These are phyloP conservation scores for Incumbomyces lentus DNA, from an alignment of 2,329 filamentous ascomycete genomes.

Conservation along the genomic window DNA sequence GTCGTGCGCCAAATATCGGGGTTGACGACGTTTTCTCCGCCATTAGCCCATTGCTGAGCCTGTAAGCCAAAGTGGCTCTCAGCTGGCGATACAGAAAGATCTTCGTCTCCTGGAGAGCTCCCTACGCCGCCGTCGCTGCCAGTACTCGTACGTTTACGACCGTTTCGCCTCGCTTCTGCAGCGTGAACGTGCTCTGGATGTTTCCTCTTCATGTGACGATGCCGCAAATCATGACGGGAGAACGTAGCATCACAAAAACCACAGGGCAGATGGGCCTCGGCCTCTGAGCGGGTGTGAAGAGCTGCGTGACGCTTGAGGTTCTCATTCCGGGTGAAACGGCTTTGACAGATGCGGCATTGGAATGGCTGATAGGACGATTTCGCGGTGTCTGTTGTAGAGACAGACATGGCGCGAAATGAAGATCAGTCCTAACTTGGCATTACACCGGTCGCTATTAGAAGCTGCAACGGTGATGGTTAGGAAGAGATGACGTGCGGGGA, in stretches of 20 bases:
- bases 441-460: no score
- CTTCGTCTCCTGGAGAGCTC: not conserved
- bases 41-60: constrained; percentile 13
- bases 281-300: constrained; percentile 27
- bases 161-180: not conserved
- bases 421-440: not conserved
- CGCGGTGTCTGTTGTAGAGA: not conserved
- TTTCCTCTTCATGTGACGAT: constrained; percentile 34
- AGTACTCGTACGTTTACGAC: not conserved
- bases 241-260: constrained; percentile 31
- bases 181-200: constrained; percentile 21
- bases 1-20: not conserved
- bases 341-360: constrained; percentile 31
- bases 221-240: constrained; percentile 31
- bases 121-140: not conserved
- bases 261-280: constrained; percentile 26
- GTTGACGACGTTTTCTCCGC: constrained; percentile 14
- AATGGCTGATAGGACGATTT: constrained; percentile 26
- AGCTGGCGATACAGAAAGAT: not conserved
- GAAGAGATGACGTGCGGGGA: no score
- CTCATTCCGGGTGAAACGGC: constrained; percentile 31
- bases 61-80: not conserved
- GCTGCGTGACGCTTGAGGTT: constrained; percentile 35
- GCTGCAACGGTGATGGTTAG: no score
- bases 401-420: not conserved